Percentiles rank a stretch among this genome's conserved stretches.
Conservation (phyloP, 2,329 filamentous ascomycete species). For the Cladorrhinum sp. region DNA sequence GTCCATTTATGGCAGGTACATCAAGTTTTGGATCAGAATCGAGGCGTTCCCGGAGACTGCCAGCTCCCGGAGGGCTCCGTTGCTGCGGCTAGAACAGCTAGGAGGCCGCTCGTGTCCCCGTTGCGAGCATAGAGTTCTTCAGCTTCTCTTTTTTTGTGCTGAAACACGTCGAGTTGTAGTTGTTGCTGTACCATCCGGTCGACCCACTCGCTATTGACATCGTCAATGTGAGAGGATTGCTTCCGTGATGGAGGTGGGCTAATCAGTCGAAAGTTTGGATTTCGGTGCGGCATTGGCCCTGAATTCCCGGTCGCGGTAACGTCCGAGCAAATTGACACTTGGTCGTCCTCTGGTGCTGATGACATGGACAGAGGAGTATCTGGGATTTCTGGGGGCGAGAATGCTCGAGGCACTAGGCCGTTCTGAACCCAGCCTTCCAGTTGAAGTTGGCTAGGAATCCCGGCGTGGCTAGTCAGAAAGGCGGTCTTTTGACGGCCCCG, state of each 20-base stretch:
- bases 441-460: background rate
- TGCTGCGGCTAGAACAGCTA: slow-evolving; percentile 2
- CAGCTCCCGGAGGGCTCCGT: background rate
- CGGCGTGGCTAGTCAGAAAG: background rate
- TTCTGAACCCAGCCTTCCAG: background rate
- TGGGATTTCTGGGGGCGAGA: background rate
- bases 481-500: background rate
- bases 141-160: background rate
- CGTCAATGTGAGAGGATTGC: background rate
- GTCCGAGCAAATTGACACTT: slow-evolving; percentile 2
- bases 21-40: background rate
- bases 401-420: background rate
- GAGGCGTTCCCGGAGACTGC: background rate
- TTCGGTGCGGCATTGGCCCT: background rate
- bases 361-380: background rate
- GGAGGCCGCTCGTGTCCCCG: slow-evolving; percentile 14
- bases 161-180: background rate
- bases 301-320: background rate
- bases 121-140: slow-evolving; percentile 8
- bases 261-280: background rate
- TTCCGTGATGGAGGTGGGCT: background rate
- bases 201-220: background rate
- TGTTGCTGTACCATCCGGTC: background rate
- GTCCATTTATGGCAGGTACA: background rate
- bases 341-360: slow-evolving; percentile 2